phyloP scores from a whole-genome alignment of 2,329 filamentous ascomycete species.

The Nannizziopsis barbatae region DNA sequence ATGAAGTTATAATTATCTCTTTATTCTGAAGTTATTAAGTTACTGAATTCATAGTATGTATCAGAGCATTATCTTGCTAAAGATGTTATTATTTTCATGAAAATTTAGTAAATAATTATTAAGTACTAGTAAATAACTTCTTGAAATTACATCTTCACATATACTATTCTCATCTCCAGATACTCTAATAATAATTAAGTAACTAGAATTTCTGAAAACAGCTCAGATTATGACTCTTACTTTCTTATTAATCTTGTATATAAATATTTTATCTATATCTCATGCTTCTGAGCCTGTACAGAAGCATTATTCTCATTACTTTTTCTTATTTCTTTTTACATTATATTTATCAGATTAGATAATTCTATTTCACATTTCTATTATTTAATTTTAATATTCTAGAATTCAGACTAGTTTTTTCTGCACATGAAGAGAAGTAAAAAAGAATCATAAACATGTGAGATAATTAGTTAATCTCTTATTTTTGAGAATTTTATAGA shows the following conservation, averaged over 20 bases:
- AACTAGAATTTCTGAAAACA: neutral
- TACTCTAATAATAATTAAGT: neutral
- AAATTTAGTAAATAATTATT: neutral
- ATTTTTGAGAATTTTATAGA: too few relatives aligned
- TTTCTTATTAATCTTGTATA: conserved; percentile 1
- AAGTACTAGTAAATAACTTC: conserved; percentile 2
- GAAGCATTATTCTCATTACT: neutral
- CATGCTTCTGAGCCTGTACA: neutral
- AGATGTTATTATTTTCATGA: neutral
- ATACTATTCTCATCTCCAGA: neutral
- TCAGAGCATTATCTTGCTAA: neutral
- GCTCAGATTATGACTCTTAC: neutral
- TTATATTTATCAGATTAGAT: too few relatives aligned
- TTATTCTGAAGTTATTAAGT: neutral
- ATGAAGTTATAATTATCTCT: neutral
- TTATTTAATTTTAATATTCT: too few relatives aligned
- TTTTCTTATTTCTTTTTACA: neutral
- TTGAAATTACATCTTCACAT: too few relatives aligned
- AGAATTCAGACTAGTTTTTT: too few relatives aligned
- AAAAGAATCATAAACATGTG: too few relatives aligned
- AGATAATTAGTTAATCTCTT: too few relatives aligned
- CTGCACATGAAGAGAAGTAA: too few relatives aligned
- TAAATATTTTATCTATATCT: neutral
- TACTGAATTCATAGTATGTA: too few relatives aligned
- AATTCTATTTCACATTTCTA: too few relatives aligned